phyloP scores from a whole-genome alignment of 2,329 filamentous ascomycete species.

The Colletotrichum sp. region DNA sequence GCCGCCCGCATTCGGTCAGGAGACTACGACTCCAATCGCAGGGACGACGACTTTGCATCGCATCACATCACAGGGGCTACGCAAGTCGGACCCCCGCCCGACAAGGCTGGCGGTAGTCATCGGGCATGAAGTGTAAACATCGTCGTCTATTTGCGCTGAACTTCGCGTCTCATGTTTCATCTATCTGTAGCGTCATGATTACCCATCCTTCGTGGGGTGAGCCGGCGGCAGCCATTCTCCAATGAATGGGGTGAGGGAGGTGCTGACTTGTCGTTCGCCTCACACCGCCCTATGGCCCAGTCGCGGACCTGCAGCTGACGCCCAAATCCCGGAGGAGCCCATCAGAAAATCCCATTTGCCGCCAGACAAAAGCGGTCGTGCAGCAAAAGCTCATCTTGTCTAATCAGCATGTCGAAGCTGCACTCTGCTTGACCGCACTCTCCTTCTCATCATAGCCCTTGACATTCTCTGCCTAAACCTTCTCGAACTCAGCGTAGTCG shows the following conservation, averaged over 20 bases:
- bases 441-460: neutral
- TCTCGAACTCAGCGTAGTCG: constrained; percentile 12
- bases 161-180: constrained; percentile 5
- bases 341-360: constrained; percentile 15
- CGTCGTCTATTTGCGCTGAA: constrained; percentile 1
- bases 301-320: constrained; percentile 9
- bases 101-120: constrained; percentile 1
- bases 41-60: neutral
- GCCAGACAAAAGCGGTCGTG: neutral
- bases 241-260: neutral
- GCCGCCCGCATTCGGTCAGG: neutral
- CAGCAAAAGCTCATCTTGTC: neutral
- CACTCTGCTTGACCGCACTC: neutral
- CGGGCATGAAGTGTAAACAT: neutral
- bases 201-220: neutral
- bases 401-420: neutral
- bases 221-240: neutral
- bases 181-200: constrained; percentile 5
- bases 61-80: neutral
- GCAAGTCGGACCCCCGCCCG: neutral
- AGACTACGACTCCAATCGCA: neutral
- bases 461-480: neutral
- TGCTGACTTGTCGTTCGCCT: constrained; percentile 9
- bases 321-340: neutral
- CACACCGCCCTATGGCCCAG: constrained; percentile 13